phyloP scores from a whole-genome alignment of 768 basidiomycete genomes.

The Termitomyces sp. region DNA sequence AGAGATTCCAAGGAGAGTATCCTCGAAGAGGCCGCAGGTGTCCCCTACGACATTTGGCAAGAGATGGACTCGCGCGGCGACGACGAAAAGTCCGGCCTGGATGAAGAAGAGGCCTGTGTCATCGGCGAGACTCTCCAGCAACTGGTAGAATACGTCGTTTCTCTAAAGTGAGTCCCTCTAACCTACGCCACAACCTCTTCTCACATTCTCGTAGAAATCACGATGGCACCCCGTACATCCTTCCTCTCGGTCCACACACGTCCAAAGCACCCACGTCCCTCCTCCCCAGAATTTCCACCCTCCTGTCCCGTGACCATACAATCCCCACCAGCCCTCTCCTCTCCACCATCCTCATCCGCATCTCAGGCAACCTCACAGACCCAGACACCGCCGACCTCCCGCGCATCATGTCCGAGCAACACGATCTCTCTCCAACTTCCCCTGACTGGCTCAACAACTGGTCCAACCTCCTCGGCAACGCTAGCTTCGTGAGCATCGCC shows the following conservation, averaged over 20 bases:
- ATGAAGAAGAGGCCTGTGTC: slow-evolving; percentile 64
- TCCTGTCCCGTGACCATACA: slow-evolving; percentile 60
- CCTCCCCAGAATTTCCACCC: slow-evolving; percentile 54
- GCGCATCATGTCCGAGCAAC: slow-evolving; percentile 56
- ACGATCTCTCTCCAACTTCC: slow-evolving; percentile 66
- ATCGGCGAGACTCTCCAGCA: slow-evolving; percentile 59
- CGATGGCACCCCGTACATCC: slow-evolving; percentile 38
- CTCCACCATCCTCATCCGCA: slow-evolving; percentile 56
- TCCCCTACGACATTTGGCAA: slow-evolving; percentile 68
- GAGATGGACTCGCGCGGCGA: slow-evolving; percentile 60
- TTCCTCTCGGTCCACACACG: slow-evolving; percentile 49
- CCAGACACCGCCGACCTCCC: slow-evolving; percentile 60
- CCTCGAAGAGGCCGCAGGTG: slow-evolving; percentile 64
- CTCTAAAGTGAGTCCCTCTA: slow-evolving; percentile 46
- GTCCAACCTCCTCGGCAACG: slow-evolving; percentile 49
- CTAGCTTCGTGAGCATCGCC: slow-evolving; percentile 34
- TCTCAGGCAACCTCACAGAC: slow-evolving; percentile 69
- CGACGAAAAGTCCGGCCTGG: slow-evolving; percentile 43
- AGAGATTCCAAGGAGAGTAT: slow-evolving; percentile 45
- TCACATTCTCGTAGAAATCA: slow-evolving; percentile 25
- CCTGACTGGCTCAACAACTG: slow-evolving; percentile 70
- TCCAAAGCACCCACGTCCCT: slow-evolving; percentile 54
- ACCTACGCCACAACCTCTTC: neutral
- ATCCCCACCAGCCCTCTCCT: slow-evolving; percentile 56
- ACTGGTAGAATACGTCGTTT: slow-evolving; percentile 52